Base-by-base conservation (phyloP, 805 yeast genomes). In the Yamadazyma endophytica region DNA sequence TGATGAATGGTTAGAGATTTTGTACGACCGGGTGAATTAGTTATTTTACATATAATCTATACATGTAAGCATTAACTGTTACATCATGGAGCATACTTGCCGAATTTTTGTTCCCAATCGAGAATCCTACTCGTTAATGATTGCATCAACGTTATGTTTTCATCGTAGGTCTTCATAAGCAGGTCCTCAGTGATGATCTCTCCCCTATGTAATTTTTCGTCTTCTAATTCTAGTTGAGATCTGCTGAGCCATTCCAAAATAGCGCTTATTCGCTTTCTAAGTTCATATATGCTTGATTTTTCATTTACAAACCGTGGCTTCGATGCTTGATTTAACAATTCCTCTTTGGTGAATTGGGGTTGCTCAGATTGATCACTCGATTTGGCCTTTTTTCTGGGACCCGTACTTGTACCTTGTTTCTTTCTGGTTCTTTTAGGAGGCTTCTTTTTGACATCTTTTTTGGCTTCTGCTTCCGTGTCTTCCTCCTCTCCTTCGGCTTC, bases 201-300 rank as follows among this genome's bases (percentile, higher is more conserved):
- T 17, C 60, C 43, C 33, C 79, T 77, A 25, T 70, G 74, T n/a
- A 69, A 61, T 43, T 79, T 80, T 45, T 88, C 96, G 31, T 74
- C 75, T 28, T 81, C 79, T 39, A 90, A 61, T 49, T 90, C 97
- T 39, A 80, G 58, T 54, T 88, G 96, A 2, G 94, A 83, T 32
- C 95, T 70, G 9, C 89, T 86, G 16, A 90, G 73, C 70, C 89
- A 92, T 58, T 92, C 97, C 46, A 90, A 61, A 13, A 90, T 90
- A 1, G 96, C 94, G 2, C 86, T 82, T 2, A 88, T 83, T 37
- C 98, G 72, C 49, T 86, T 78, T 35, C 88, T 74, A 85, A 90
- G 82, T 54, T 90, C 98, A 44, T 75, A 73, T 38, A 89, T 56
- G 3, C 88, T 74, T 3, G 84, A 75, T 33, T 86, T 73, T 13